phyloP scores from a whole-genome alignment of 2,329 filamentous ascomycete species.

The Emergomyces orientalis region DNA sequence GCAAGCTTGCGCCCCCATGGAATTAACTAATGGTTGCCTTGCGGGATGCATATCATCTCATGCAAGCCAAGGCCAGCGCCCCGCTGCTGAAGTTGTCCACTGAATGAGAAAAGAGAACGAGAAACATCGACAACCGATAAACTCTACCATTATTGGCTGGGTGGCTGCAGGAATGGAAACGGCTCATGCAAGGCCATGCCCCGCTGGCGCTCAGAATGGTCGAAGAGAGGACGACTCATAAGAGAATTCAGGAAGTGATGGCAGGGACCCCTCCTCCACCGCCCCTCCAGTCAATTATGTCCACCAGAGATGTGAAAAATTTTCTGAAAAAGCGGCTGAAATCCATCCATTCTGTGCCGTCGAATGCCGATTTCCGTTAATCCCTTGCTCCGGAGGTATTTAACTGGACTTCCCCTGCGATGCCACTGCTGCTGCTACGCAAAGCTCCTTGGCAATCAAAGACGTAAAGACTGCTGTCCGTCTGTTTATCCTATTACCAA shows the following conservation, averaged over 20 bases:
- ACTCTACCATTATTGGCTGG: not conserved
- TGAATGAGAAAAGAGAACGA: not conserved
- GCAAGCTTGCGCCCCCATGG: not conserved
- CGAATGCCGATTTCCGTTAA: not conserved
- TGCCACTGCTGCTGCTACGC: not conserved
- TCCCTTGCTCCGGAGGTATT: not conserved
- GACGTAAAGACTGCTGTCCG: not conserved
- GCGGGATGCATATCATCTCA: not conserved
- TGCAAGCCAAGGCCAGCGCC: conserved; percentile 8
- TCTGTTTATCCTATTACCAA: too few relatives aligned
- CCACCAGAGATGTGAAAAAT: not conserved
- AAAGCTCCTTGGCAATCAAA: not conserved
- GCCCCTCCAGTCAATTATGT: not conserved
- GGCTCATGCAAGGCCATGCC: not conserved
- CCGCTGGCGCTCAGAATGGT: not conserved
- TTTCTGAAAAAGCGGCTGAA: not conserved
- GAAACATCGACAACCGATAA: not conserved
- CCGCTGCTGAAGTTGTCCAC: not conserved
- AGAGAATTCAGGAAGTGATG: not conserved
- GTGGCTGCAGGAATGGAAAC: not conserved
- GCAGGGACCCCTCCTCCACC: not conserved
- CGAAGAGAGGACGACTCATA: not conserved
- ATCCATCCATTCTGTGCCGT: not conserved
- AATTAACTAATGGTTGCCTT: conserved; percentile 5
- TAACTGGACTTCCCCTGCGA: not conserved